Percentiles rank a stretch among this genome's conserved stretches.
Evolutionary conservation across 2,329 filamentous ascomycete genomes (phyloP).

Genomic region (Pseudogymnoascus sp.): DNA sequence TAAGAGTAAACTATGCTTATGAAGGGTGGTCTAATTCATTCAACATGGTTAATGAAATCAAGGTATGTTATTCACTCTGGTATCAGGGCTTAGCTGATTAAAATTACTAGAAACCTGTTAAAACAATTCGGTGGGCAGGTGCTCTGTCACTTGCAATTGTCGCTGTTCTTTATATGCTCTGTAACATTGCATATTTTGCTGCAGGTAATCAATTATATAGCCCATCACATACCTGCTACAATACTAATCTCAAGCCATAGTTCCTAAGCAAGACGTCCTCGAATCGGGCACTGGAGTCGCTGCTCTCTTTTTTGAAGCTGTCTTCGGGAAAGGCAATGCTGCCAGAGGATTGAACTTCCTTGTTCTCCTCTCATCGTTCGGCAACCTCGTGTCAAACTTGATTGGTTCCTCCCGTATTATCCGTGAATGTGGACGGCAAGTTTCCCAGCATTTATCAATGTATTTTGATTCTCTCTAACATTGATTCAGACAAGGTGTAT

Average conservation of each 20-base stretch:
- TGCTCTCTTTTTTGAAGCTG: conserved; percentile 50
- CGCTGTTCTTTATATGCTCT: conserved; percentile 48
- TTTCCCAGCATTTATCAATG: not conserved
- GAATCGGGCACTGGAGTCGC: conserved; percentile 48
- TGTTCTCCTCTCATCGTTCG: conserved; percentile 50
- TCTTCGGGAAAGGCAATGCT: conserved; percentile 45
- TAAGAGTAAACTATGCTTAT: conserved; percentile 54
- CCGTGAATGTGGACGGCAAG: conserved; percentile 50
- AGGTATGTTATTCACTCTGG: conserved; percentile 26
- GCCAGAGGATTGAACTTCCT: conserved; percentile 50
- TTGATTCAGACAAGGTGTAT: conserved; percentile 48
- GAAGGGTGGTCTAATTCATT: conserved; percentile 52
- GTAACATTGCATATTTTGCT: conserved; percentile 55
- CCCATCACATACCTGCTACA: not conserved
- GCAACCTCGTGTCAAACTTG: conserved; percentile 50
- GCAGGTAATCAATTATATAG: conserved; percentile 32
- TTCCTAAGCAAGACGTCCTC: conserved; percentile 47
- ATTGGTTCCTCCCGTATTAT: conserved; percentile 50
- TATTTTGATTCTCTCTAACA: conserved; percentile 1
- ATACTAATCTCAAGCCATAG: conserved; percentile 20
- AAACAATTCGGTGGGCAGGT: conserved; percentile 44
- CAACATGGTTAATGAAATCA: conserved; percentile 55
- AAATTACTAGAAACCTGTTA: conserved; percentile 44
- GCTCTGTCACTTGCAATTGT: conserved; percentile 45
- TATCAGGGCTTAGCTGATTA: not conserved